Evolutionary conservation across 176 grass and related monocot species (phyloP), one percentile per base, ranked within the genome.

Genomic region (bread wheat (Triticum aestivum)): DNA sequence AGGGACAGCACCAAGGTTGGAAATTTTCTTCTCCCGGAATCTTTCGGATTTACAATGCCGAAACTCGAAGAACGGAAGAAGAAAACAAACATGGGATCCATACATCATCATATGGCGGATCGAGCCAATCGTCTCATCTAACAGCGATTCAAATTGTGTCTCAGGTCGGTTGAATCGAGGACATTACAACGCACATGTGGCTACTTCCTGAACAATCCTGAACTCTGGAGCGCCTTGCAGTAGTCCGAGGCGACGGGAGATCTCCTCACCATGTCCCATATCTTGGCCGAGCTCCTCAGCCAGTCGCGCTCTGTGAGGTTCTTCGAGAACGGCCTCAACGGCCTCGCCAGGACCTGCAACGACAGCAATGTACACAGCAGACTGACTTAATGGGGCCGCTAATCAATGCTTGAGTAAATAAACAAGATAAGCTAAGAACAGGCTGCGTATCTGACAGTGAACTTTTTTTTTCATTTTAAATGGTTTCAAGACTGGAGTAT

Each of bases 211-310:
- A 94, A 96, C 18, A 94, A 54, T 5, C 93, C 96, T 14, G 96
- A 89, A 87, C 79, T 85, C 88, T 94, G 91, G 68, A 98, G 96
- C 65, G 90, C 85, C 65, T 89, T 98, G 85, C 86, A 94, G 42
- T 98, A 98, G 7, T 96, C 90, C 3, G 84, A 56, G 54, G 95
- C 91, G 73, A 92, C 61, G 7, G 90, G 79, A 14, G 96, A 98
- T 82, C 89, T 96, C 91, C 81, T 98, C 59, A 95, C 87, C 82
- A 92, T 81, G 21, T 96, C 96, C 96, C 96, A 98, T 11, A 95
- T 96, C 88, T 96, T 98, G 1, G 91, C 90, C 1, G 96, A 94
- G 88, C 94, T 92, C 56, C 93, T 89, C 84, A 96, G 79, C 96
- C 96, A 98, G 82, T 98, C 93, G 0, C 96, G 93, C 70, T 96